Conservation (phyloP, 192 early-diverging fungal species). For the Backusella tarrabulga region DNA sequence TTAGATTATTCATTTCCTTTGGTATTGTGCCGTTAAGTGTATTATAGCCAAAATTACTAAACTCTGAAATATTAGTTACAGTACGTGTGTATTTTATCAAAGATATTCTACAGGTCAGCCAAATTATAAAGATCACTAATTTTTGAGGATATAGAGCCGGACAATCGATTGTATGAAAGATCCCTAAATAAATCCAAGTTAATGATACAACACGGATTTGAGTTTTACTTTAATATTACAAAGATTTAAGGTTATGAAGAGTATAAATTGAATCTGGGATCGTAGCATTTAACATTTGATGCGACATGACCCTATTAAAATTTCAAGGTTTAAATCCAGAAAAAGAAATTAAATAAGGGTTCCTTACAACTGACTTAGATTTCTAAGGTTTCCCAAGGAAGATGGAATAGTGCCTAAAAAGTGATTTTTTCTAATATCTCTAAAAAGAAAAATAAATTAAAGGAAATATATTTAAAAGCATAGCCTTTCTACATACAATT, state of each 20-base stretch:
- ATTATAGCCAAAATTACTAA: constrained; percentile 25
- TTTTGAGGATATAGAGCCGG: constrained; percentile 20
- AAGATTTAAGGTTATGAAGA: constrained; percentile 13
- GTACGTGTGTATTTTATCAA: not conserved
- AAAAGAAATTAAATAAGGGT: not conserved
- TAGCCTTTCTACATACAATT: constrained; percentile 15
- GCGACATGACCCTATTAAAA: constrained; percentile 10
- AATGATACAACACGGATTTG: not conserved
- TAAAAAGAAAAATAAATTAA: not conserved
- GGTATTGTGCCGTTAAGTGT: constrained; percentile 16
- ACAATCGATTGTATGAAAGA: constrained; percentile 32
- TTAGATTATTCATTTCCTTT: constrained; percentile 6
- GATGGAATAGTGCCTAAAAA: constrained; percentile 13
- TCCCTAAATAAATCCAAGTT: constrained; percentile 15
- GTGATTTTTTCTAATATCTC: constrained; percentile 10
- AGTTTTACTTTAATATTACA: constrained; percentile 21
- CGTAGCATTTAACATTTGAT: constrained; percentile 21
- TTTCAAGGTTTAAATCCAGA: not conserved
- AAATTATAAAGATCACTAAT: constrained; percentile 26
- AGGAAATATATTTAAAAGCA: not conserved
- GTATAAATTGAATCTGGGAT: constrained; percentile 24
- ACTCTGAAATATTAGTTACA: not conserved
- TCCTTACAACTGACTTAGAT: constrained; percentile 14
- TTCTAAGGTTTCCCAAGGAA: constrained; percentile 13
- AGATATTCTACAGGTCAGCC: constrained; percentile 25